Percentiles rank a stretch among this genome's conserved stretches.
These are phyloP conservation scores for Umbelopsis sp. DNA, from an alignment of 192 early-diverging fungal species.

Conservation along the genomic window DNA sequence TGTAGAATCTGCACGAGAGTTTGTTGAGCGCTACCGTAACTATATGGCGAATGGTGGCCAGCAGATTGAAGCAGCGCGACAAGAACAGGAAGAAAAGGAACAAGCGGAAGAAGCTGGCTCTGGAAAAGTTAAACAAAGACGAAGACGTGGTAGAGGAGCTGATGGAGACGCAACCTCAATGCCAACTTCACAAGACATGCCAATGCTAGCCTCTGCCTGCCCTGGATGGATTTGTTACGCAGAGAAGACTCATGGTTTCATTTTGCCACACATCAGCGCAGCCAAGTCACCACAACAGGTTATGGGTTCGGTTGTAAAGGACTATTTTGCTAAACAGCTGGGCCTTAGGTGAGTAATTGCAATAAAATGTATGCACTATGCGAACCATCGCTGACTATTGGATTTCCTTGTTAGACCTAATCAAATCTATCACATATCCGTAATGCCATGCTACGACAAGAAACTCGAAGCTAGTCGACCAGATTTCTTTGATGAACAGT, in stretches of 20 bases:
- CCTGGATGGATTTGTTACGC: slow-evolving; percentile 99
- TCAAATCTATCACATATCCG: slow-evolving; percentile 87
- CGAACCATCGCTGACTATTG: too few species aligned
- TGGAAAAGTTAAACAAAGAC: slow-evolving; percentile 19
- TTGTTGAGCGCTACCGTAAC: slow-evolving; percentile 72
- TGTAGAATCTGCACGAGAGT: slow-evolving; percentile 83
- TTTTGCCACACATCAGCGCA: slow-evolving; percentile 85
- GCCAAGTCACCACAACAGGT: slow-evolving; percentile 97
- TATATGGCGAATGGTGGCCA: slow-evolving; percentile 41
- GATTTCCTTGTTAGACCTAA: slow-evolving; percentile 48
- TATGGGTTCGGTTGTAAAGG: slow-evolving; percentile 93
- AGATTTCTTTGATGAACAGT: slow-evolving; percentile 87
- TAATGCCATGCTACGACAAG: slow-evolving; percentile 99
- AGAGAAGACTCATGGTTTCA: slow-evolving; percentile 94
- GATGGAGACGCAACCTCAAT: slow-evolving; percentile 28
- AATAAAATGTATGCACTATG: too few species aligned
- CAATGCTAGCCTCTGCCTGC: slow-evolving; percentile 67
- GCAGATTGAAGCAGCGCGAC: slow-evolving; percentile 25
- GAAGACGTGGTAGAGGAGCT: slow-evolving; percentile 29
- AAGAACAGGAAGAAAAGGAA: slow-evolving; percentile 41
- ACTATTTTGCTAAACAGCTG: slow-evolving; percentile 70
- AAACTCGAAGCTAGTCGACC: slow-evolving; percentile 95
- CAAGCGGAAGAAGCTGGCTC: slow-evolving; percentile 28
- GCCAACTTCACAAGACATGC: slow-evolving; percentile 33
- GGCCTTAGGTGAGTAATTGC: slow-evolving; percentile 25